These are phyloP conservation scores for Protoeuglena noctilucae DNA, from an alignment of 139 green algal genomes.

Conservation along the genomic window DNA sequence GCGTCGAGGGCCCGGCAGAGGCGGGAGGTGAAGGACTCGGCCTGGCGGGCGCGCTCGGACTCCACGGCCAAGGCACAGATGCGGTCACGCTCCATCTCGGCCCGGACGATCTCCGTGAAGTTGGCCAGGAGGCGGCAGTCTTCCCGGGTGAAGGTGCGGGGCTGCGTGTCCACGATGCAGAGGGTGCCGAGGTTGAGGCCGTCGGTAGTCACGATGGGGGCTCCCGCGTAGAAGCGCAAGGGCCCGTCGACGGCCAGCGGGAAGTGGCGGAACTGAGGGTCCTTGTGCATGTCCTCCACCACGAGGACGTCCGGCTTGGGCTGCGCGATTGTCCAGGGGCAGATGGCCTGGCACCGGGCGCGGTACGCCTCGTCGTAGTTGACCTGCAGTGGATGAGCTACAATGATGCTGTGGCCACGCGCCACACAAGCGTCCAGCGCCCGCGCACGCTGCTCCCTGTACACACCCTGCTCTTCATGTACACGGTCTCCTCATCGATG, in stretches of 20 bases:
- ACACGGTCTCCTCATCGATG: neutral
- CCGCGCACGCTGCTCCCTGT: too few relatives aligned
- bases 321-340: conserved; percentile 7
- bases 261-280: conserved; percentile 3
- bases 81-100: neutral
- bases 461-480: neutral
- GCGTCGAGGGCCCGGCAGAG: neutral
- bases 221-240: conserved; percentile 10
- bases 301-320: conserved; percentile 9
- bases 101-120: neutral
- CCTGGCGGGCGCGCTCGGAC: neutral
- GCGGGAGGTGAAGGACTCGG: neutral
- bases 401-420: too few relatives aligned
- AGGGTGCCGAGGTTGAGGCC: conserved; percentile 1
- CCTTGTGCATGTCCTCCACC: conserved; percentile 5
- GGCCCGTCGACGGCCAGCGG: conserved; percentile 1
- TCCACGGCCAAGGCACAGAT: neutral
- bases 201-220: neutral
- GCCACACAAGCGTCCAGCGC: too few relatives aligned
- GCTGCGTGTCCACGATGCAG: neutral
- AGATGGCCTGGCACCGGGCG: conserved; percentile 1
- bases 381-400: too few relatives aligned
- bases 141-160: neutral
- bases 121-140: neutral
- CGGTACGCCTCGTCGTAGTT: neutral